Evolutionary conservation across 2,329 filamentous ascomycete species (phyloP).

Genomic region (Zymoseptoria pseudotritici): DNA sequence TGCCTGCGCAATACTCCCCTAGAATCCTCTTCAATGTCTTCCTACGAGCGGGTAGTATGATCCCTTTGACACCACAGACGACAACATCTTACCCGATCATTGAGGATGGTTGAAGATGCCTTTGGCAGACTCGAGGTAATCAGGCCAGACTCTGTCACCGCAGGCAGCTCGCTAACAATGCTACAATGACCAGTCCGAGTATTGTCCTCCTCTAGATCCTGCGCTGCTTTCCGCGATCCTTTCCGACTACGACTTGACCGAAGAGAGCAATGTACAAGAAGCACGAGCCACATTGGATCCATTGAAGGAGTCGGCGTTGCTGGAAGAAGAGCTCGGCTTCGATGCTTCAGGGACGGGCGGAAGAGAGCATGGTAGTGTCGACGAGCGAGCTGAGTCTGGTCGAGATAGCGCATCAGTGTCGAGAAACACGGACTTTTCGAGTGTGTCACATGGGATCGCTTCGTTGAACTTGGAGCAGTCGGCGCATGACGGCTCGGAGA

Average conservation of each 20-base stretch:
- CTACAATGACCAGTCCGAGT: not conserved
- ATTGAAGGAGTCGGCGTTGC: slow-evolving; percentile 56
- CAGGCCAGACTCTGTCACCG: not conserved
- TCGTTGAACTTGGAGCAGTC: slow-evolving; percentile 22
- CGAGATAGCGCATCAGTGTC: slow-evolving; percentile 35
- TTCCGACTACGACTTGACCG: slow-evolving; percentile 61
- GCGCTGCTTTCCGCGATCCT: slow-evolving; percentile 69
- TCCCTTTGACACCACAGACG: not conserved
- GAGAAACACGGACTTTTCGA: slow-evolving; percentile 44
- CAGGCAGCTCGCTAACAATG: not conserved
- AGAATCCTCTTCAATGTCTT: not conserved
- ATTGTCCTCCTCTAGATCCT: slow-evolving; percentile 62
- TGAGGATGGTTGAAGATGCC: not conserved
- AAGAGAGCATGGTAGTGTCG: not conserved
- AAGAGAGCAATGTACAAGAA: slow-evolving; percentile 44
- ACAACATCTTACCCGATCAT: not conserved
- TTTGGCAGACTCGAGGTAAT: not conserved
- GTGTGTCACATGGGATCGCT: slow-evolving; percentile 41
- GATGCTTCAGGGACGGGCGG: slow-evolving; percentile 64
- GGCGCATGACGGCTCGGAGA: slow-evolving; percentile 17
- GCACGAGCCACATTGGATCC: slow-evolving; percentile 56
- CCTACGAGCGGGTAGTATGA: not conserved
- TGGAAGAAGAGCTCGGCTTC: slow-evolving; percentile 62
- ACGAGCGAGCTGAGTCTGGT: slow-evolving; percentile 29
- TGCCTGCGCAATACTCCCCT: not conserved